phyloP scores from a whole-genome alignment of 2,329 filamentous ascomycete genomes.

The Aspergillus calidoustus region DNA sequence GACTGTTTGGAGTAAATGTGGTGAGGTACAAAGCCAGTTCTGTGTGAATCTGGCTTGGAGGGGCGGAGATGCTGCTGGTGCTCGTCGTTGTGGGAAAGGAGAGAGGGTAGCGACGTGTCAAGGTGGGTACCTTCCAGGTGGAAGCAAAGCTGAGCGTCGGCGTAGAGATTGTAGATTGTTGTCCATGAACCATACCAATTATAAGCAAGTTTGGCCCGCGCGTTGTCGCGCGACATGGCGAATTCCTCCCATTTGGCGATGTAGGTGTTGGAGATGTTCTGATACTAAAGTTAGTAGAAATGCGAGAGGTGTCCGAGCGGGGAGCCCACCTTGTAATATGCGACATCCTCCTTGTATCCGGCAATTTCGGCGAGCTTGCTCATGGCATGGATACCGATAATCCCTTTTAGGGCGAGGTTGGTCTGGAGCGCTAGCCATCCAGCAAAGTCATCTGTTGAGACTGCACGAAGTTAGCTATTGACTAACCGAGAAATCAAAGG shows the following conservation, averaged over 20 bases:
- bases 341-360: slow-evolving; percentile 59
- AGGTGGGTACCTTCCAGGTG: slow-evolving; percentile 59
- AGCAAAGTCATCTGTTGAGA: slow-evolving; percentile 84
- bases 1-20: slow-evolving; percentile 79
- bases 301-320: background rate
- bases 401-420: slow-evolving; percentile 81
- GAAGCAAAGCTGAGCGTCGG: slow-evolving; percentile 80
- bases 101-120: slow-evolving; percentile 11
- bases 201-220: slow-evolving; percentile 80
- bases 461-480: slow-evolving; percentile 33
- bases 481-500: background rate
- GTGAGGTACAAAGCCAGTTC: slow-evolving; percentile 69
- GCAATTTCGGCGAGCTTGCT: slow-evolving; percentile 68
- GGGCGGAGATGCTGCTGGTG: slow-evolving; percentile 29
- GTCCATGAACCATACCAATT: slow-evolving; percentile 82
- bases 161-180: slow-evolving; percentile 83
- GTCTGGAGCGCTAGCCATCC: slow-evolving; percentile 78
- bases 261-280: slow-evolving; percentile 67
- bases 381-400: slow-evolving; percentile 81
- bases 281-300: slow-evolving; percentile 14
- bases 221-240: slow-evolving; percentile 69
- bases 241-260: slow-evolving; percentile 73
- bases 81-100: slow-evolving; percentile 24
- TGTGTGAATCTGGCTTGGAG: slow-evolving; percentile 20
- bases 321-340: slow-evolving; percentile 58